phyloP scores from a whole-genome alignment of 768 basidiomycete species.

The Pulveroboletus sp. region DNA sequence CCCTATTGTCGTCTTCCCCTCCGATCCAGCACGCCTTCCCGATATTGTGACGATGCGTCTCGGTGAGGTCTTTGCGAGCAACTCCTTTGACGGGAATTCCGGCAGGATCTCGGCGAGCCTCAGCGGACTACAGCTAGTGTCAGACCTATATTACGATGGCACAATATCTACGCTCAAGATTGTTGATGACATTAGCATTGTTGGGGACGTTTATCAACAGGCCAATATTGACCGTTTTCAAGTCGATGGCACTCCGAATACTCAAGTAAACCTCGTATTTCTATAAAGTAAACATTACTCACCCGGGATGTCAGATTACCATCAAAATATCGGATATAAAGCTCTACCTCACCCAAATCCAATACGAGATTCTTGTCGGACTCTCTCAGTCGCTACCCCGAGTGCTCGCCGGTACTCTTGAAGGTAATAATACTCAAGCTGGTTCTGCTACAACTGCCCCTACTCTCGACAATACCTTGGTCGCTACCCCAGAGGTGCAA shows the following conservation, averaged over 20 bases:
- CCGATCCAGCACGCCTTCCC: conserved; percentile 50
- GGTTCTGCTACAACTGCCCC: conserved; percentile 20
- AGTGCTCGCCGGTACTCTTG: conserved; percentile 48
- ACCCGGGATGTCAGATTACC: conserved; percentile 44
- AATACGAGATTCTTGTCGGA: conserved; percentile 68
- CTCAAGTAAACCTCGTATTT: conserved; percentile 48
- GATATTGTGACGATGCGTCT: conserved; percentile 79
- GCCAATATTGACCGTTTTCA: conserved; percentile 48
- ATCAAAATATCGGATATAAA: conserved; percentile 80
- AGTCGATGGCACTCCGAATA: conserved; percentile 60
- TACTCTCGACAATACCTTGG: not conserved
- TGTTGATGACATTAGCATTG: conserved; percentile 84
- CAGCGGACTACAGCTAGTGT: conserved; percentile 77
- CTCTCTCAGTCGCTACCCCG: conserved; percentile 66
- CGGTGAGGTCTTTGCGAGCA: conserved; percentile 83
- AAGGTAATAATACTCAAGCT: conserved; percentile 34
- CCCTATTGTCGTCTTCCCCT: conserved; percentile 87
- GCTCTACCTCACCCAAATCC: conserved; percentile 75
- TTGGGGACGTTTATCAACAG: conserved; percentile 62
- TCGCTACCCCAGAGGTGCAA: conserved; percentile 3
- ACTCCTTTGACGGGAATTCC: conserved; percentile 53
- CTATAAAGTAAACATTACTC: not conserved
- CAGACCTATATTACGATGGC: conserved; percentile 51
- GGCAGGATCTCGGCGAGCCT: conserved; percentile 73
- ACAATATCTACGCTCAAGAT: conserved; percentile 65